Base-by-base conservation (phyloP, 805 yeast species). In the Isabelozyma rhagii region DNA sequence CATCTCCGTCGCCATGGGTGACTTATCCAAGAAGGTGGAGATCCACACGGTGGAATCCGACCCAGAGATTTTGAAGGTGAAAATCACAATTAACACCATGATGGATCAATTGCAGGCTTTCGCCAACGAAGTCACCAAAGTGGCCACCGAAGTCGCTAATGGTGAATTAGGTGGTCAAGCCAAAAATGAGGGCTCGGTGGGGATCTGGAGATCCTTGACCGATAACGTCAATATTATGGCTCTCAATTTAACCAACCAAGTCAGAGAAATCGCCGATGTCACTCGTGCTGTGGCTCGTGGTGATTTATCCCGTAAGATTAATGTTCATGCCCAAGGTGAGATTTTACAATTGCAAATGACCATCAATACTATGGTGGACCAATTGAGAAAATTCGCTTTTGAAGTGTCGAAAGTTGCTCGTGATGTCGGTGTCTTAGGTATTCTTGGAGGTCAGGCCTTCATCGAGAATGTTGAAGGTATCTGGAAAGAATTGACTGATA, bases 91-190 rank as follows among this genome's bases (percentile, higher is more conserved):
- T 61, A 89, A 89, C 66, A 81, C 88, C 18, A 89, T 89, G 96
- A 87, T 89, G 89, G 90, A 85, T 60, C 96, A 88, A 67, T 75
- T 87, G 52, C 92, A 86, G 63, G 81, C 88, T 10, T 88, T 87
- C 66, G 90, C 94, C 29, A 78, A 79, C 47, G 94, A 88, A 64
- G 94, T 89, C 41, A 86, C 91, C 38, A 83, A 89, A 51, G 88
- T 89, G 25, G 94, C 96, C 39, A 88, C 92, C 14, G 96, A 89
- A 58, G 96, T 89, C 17, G 93, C 96, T 29, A 87, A 88, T 59
- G 97, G 97, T 57, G 88, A 88, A 54, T 75, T 89, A 40, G 96
- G 96, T 56, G 96, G 96, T 39, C 94, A 87, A 62, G 96, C 93
- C 40, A 87, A 85, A 54, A 85, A 84, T 53, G 85, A 83, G 47